Evolutionary conservation across 768 basidiomycete species (phyloP).

Genomic region (Boletellus ananas): DNA sequence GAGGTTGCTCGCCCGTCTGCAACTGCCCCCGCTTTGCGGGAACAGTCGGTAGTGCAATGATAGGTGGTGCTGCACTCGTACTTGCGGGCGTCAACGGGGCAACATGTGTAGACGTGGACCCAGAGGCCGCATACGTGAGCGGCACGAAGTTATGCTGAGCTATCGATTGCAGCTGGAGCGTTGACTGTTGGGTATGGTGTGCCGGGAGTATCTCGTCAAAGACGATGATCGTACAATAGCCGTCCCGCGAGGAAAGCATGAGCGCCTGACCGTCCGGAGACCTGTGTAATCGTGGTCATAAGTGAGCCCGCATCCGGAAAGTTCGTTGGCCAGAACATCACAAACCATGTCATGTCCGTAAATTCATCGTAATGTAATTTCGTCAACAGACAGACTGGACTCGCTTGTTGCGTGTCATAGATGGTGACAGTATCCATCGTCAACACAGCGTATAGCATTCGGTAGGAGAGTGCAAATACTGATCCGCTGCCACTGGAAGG

Average conservation of each 20-base stretch:
- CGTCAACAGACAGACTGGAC: conserved; percentile 86
- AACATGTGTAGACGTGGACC: conserved; percentile 10
- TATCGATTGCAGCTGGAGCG: conserved; percentile 86
- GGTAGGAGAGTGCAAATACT: conserved; percentile 86
- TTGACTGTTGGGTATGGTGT: conserved; percentile 87
- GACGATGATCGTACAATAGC: conserved; percentile 92
- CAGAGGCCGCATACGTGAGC: conserved; percentile 36
- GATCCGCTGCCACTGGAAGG: conserved; percentile 44
- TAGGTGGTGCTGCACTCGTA: conserved; percentile 34
- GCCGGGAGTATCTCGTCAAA: conserved; percentile 93
- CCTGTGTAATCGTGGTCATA: conserved; percentile 46
- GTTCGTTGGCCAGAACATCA: conserved; percentile 8
- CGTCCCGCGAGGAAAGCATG: conserved; percentile 88
- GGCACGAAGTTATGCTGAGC: conserved; percentile 80
- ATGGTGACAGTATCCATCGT: conserved; percentile 95
- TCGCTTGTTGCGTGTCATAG: conserved; percentile 95
- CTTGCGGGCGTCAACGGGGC: conserved; percentile 25
- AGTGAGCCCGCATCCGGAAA: conserved; percentile 3
- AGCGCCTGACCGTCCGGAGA: conserved; percentile 94
- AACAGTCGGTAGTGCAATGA: conserved; percentile 29
- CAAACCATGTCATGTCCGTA: conserved; percentile 94
- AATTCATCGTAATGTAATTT: conserved; percentile 98
- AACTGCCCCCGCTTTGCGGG: conserved; percentile 36
- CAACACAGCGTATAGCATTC: conserved; percentile 92
- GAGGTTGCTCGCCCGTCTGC: conserved; percentile 20